These are phyloP conservation scores for Pseudozyma hubeiensis DNA, from an alignment of 1,284 basidiomycete species.

Conservation along the genomic window DNA sequence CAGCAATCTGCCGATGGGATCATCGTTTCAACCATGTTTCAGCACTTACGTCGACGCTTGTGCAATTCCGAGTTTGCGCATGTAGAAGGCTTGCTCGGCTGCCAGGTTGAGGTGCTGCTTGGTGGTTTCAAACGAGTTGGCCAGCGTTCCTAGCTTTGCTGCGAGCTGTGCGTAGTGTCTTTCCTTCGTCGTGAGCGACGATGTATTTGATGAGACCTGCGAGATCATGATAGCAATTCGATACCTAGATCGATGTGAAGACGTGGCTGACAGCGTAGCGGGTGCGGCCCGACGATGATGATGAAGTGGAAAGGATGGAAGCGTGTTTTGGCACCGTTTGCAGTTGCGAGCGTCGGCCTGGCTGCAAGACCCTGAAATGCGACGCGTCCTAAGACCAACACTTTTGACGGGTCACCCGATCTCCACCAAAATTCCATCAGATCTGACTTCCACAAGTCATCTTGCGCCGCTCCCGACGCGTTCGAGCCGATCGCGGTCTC, in stretches of 20 bases:
- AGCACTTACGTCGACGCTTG: conserved; percentile 48
- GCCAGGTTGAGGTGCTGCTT: conserved; percentile 40
- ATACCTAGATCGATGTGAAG: neutral
- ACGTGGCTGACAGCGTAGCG: neutral
- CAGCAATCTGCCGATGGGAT: too few relatives aligned
- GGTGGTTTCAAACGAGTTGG: conserved; percentile 39
- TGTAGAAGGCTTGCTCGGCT: conserved; percentile 51
- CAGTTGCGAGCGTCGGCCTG: conserved; percentile 9
- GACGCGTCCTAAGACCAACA: conserved; percentile 34
- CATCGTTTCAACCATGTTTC: too few relatives aligned
- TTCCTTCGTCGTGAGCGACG: conserved; percentile 37
- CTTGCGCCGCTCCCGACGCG: neutral
- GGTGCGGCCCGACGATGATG: conserved; percentile 11
- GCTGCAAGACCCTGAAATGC: neutral
- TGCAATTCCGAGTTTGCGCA: conserved; percentile 49
- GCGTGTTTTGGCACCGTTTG: conserved; percentile 9
- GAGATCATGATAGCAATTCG: conserved; percentile 19
- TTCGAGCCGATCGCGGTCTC: neutral
- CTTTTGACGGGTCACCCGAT: conserved; percentile 2
- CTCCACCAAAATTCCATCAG: neutral
- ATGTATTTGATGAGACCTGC: conserved; percentile 20
- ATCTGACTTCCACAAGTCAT: too few relatives aligned
- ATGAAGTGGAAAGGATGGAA: conserved; percentile 3
- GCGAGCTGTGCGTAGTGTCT: conserved; percentile 50
- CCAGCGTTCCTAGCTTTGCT: conserved; percentile 35